Evolutionary conservation across 176 grass and related monocot species (phyloP).

Genomic region (Musa schizocarpa): DNA sequence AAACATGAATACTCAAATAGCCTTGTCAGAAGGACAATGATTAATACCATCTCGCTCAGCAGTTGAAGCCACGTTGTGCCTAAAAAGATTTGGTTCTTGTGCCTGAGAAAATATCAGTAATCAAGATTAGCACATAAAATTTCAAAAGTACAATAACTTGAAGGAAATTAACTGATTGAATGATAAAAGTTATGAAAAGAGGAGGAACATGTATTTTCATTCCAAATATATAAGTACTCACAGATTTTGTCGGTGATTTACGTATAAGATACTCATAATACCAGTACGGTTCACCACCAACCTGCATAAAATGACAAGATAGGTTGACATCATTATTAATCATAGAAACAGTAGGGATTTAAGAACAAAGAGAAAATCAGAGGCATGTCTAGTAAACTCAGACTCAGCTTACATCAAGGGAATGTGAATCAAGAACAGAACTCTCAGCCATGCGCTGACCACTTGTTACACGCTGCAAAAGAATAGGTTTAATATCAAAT

Average conservation of each 20-base stretch:
- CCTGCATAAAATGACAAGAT: slow-evolving; percentile 31
- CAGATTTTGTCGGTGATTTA: slow-evolving; percentile 74
- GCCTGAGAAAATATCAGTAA: slow-evolving; percentile 40
- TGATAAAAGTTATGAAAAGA: neutral
- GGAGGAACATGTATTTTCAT: neutral
- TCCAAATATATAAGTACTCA: slow-evolving; percentile 30
- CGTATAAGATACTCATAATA: slow-evolving; percentile 94
- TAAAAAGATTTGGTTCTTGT: slow-evolving; percentile 78
- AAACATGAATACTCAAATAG: neutral
- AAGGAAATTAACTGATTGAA: slow-evolving; percentile 9
- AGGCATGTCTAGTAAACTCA: slow-evolving; percentile 5
- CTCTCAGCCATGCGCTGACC: slow-evolving; percentile 74
- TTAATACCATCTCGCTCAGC: slow-evolving; percentile 80
- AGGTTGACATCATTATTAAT: neutral
- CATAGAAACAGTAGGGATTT: neutral
- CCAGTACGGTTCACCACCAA: slow-evolving; percentile 81
- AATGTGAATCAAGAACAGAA: slow-evolving; percentile 94
- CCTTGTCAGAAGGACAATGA: slow-evolving; percentile 15
- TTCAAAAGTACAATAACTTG: neutral
- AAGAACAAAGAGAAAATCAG: slow-evolving; percentile 8
- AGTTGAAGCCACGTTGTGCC: slow-evolving; percentile 79
- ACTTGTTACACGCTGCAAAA: slow-evolving; percentile 60
- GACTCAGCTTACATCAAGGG: slow-evolving; percentile 39
- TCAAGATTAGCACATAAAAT: slow-evolving; percentile 17
- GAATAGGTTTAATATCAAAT: slow-evolving; percentile 2